Base-by-base conservation (phyloP, 2,329 filamentous ascomycete genomes). In the Neocucurbitaria cava region DNA sequence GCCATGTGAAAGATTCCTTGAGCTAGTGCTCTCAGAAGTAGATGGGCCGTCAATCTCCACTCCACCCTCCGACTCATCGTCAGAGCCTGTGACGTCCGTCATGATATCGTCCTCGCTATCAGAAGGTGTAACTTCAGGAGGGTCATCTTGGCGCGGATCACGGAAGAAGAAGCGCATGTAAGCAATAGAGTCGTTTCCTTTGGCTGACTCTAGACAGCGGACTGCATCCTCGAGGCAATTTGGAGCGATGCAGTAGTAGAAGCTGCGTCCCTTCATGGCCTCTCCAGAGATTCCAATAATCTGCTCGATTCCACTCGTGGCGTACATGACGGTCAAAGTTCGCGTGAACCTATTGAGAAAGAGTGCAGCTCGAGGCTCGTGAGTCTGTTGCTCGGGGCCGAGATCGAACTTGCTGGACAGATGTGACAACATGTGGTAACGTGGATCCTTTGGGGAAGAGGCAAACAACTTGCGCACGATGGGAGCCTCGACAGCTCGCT, bases 341-440 rank as follows among this genome's bases (percentile, higher is more conserved):
- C 91, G 84, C 2, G 91, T 94, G 71, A 96, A 96, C 13, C 92
- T 85, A 68, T 96, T 96, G 21, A 96, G 79, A 60, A 96, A 95
- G 4, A 96, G 80, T 17, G 92, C 91, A 2, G 91, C 92, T 36
- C 92, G 85, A 8, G 91, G 91, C 72, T 96, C 92, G 61, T 91
- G 89, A 50, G 85, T 84, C 58, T 75, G 83, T 3, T 75, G 67
- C 42, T 80, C 73, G 15, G 85, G 79, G 0, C 86, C 81, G 81
- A 70, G 78, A 59, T 66, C 78, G 78, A 96, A 96, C 72, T 94
- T 95, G 69, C 87, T 84, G 10, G 92, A 96, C 15, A 96, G 80
- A 61, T 93, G 90, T 51, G 91, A 89, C 70, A 96, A 79, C 91
- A 96, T 96, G 76, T 95, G 90, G 74, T 96, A 96, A 59, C 91